Conservation (phyloP, 2,329 filamentous ascomycete species). For the Claviceps arundinis region DNA sequence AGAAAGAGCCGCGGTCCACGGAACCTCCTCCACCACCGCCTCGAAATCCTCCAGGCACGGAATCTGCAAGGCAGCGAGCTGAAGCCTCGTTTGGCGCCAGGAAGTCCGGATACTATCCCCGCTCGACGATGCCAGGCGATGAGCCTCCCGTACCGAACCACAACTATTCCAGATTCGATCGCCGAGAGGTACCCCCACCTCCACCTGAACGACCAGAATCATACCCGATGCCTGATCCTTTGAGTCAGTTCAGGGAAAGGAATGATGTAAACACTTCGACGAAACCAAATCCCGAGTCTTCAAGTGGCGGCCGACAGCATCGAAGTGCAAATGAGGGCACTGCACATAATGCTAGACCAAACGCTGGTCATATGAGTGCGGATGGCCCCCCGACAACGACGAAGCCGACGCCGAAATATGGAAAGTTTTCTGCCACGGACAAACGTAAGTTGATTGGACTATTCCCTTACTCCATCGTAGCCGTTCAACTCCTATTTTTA, state of each 20-base stretch:
- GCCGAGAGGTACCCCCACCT: conserved; percentile 7
- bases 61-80: conserved; percentile 38
- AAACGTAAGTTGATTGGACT: not conserved
- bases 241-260: conserved; percentile 30
- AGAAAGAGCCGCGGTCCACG: conserved; percentile 15
- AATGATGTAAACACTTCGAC: conserved; percentile 21
- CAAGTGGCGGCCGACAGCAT: not conserved
- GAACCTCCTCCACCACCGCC: conserved; percentile 18
- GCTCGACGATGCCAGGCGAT: conserved; percentile 34
- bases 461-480: not conserved
- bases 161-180: conserved; percentile 30
- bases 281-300: conserved; percentile 6
- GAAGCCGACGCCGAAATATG: not conserved
- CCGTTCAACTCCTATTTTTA: not conserved
- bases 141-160: conserved; percentile 36
- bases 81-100: conserved; percentile 41
- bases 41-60: conserved; percentile 33
- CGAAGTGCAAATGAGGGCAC: not conserved
- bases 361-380: not conserved
- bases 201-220: conserved; percentile 6
- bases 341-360: not conserved
- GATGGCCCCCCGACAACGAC: not conserved
- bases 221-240: conserved; percentile 28
- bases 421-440: not conserved
- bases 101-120: conserved; percentile 36